Evolutionary conservation across 2,329 filamentous ascomycete genomes (phyloP).

Genomic region (Penicillium sp.): DNA sequence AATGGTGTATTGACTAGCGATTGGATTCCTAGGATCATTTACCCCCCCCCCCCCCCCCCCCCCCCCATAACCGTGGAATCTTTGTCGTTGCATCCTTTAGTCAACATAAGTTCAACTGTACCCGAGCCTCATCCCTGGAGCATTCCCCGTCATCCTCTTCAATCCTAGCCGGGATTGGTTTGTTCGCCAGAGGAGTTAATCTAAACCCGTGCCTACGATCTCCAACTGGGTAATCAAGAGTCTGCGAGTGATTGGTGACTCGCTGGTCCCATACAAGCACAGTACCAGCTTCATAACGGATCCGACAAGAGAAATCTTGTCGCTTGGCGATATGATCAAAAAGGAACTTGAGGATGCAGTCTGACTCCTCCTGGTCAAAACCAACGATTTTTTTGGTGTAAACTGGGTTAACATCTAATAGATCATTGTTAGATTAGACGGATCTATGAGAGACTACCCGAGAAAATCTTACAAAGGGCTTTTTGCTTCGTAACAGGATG

Average conservation of each 20-base stretch:
- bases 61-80: no score
- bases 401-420: no score
- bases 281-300: neutral
- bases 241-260: slow-evolving; percentile 2
- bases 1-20: no score
- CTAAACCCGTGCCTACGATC: neutral
- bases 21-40: no score
- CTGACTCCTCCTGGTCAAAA: neutral
- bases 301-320: neutral
- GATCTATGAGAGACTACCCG: no score
- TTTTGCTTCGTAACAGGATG: no score
- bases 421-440: no score
- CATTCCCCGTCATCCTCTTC: slow-evolving; percentile 1
- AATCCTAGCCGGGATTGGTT: neutral
- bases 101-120: neutral
- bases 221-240: neutral
- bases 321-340: neutral
- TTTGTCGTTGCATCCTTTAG: no score
- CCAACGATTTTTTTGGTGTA: neutral
- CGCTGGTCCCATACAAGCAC: neutral
- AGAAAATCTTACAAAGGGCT: no score
- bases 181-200: neutral
- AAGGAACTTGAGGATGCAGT: neutral
- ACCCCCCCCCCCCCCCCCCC: no score
- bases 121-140: neutral